Evolutionary conservation across 768 basidiomycete species (phyloP).

Genomic region (Rhizopogon vesiculosus): DNA sequence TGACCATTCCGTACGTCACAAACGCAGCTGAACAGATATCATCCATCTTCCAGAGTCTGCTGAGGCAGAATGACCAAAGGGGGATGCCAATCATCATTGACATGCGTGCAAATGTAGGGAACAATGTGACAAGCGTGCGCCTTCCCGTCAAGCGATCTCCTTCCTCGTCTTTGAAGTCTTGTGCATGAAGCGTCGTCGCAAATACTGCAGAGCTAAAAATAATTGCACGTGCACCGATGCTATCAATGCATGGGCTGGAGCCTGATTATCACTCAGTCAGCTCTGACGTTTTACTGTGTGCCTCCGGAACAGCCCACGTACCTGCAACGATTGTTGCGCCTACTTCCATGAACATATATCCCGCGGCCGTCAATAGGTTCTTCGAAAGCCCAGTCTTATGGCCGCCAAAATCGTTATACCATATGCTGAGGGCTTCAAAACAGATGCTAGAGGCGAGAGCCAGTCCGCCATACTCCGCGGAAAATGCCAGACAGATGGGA

Average conservation of each 20-base stretch:
- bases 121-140: slow-evolving; percentile 31
- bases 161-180: slow-evolving; percentile 27
- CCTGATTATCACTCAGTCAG: neutral
- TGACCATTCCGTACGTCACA: neutral
- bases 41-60: slow-evolving; percentile 2
- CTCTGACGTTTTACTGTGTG: no score
- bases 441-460: slow-evolving; percentile 22
- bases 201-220: slow-evolving; percentile 17
- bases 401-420: slow-evolving; percentile 28
- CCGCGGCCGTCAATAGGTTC: slow-evolving; percentile 19
- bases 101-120: slow-evolving; percentile 17
- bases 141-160: slow-evolving; percentile 29
- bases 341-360: slow-evolving; percentile 22
- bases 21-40: neutral
- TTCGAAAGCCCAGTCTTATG: slow-evolving; percentile 18
- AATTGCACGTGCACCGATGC: slow-evolving; percentile 16
- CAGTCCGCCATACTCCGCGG: slow-evolving; percentile 18
- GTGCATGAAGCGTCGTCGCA: slow-evolving; percentile 18
- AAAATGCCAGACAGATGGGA: slow-evolving; percentile 21
- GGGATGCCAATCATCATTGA: slow-evolving; percentile 3
- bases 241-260: slow-evolving; percentile 2
- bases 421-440: slow-evolving; percentile 16
- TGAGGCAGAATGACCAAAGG: slow-evolving; percentile 4
- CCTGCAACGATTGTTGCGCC: slow-evolving; percentile 24
- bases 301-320: slow-evolving; percentile 2